Base-by-base conservation (phyloP, 192 early-diverging fungal species). In the Mortierella hygrophila region DNA sequence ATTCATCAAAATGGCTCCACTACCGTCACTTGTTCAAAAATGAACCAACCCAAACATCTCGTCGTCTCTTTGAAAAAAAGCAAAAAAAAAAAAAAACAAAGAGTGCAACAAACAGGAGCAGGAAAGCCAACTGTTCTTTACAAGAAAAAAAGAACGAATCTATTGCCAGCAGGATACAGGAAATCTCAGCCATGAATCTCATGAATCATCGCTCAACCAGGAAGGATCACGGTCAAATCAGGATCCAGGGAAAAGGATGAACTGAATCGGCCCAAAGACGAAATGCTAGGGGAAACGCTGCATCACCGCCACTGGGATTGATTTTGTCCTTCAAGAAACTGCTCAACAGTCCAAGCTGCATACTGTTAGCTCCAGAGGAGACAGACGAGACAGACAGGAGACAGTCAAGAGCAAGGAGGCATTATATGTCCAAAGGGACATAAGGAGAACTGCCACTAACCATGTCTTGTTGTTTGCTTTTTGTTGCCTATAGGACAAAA, bases 401-500 rank as follows among this genome's bases (percentile, higher is more conserved):
- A 52, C 49, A 32, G 1, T 15, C 60, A 32, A 26, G n/a, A 15
- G 60, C 26, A 32, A 6, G 49, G 4, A 52, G 49, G 11, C 7
- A 29, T 29, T 35, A 1, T 29, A 13, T 13, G 29, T 32, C 4
- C 29, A 46, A 46, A 46, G 11, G 3, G 11, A 32, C 29, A 46
- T 1, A 46, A 3, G 11, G 11, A 32, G 60, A 26, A 71, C 38
- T 41, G 20, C 16, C 9, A 4, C 37, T 71, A 71, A 71, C 40
- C 37, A 41, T 6, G 15, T 6, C 16, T 10, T 35, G 15, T 23
- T 41, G 32, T 35, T 6, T 23, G 16, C 20, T 21, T 42, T 44
- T 20, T 32, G 49, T 60, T 35, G 74, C 65, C 68, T 54, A 69
- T 86, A 79, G 88, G 83, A 87, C 82, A 91, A 85, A 82, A 93